A percentile compares a stretch with the other conserved stretches of the same genome.
Conservation (phyloP, 1,284 basidiomycete genomes). For the Rugosomyces carneus region DNA sequence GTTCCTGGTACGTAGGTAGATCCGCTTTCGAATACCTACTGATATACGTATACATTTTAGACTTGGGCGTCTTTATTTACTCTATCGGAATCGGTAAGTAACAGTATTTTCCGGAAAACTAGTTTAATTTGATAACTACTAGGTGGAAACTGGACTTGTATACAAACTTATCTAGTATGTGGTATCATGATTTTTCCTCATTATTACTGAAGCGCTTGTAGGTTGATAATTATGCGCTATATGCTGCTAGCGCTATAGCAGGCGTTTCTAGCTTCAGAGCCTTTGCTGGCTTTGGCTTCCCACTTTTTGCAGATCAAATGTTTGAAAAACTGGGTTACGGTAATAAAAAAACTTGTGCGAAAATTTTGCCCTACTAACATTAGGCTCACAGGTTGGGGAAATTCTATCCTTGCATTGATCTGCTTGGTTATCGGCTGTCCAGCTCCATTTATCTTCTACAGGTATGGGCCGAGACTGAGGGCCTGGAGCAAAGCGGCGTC, state of each 20-base stretch:
- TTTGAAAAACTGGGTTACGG: conserved; percentile 23
- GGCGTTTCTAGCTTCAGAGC: conserved; percentile 25
- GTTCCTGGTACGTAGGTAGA: conserved; percentile 19
- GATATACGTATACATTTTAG: conserved; percentile 12
- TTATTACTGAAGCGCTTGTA: conserved; percentile 1
- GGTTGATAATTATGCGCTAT: conserved; percentile 25
- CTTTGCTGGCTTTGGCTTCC: conserved; percentile 27
- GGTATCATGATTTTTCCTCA: background rate
- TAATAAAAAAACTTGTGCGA: conserved; percentile 9
- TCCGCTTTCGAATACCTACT: background rate
- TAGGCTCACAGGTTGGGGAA: conserved; percentile 23
- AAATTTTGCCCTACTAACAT: background rate
- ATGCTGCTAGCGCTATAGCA: conserved; percentile 26
- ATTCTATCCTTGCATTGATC: conserved; percentile 25
- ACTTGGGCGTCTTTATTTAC: conserved; percentile 28
- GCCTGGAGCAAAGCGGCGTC: conserved; percentile 27
- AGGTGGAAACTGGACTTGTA: conserved; percentile 28
- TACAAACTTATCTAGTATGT: conserved; percentile 23
- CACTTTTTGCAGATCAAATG: conserved; percentile 27
- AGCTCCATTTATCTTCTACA: conserved; percentile 28
- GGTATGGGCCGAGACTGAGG: conserved; percentile 25
- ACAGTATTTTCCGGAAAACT: background rate
- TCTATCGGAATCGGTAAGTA: conserved; percentile 25
- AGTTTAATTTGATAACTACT: background rate
- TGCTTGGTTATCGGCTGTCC: conserved; percentile 30